phyloP scores from a whole-genome alignment of 2,329 filamentous ascomycete genomes.

The Talaromyces rugulosus region DNA sequence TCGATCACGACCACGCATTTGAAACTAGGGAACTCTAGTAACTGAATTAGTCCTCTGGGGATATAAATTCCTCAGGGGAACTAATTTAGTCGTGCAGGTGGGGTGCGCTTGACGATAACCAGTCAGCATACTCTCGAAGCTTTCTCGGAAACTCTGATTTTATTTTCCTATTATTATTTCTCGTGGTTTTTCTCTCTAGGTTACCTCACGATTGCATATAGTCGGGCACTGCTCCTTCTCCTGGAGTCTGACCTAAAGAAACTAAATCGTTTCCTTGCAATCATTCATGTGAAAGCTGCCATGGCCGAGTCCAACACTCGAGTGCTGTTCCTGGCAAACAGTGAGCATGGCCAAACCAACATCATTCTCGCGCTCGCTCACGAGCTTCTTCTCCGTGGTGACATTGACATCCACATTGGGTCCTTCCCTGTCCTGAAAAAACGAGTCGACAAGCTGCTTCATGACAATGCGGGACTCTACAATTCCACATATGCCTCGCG shows the following conservation, averaged over 20 bases:
- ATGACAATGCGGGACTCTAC: neutral
- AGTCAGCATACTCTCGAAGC: neutral
- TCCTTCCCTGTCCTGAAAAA: constrained; percentile 37
- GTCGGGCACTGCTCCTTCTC: neutral
- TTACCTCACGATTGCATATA: neutral
- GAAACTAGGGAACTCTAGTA: neutral
- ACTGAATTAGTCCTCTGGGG: neutral
- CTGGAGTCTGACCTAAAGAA: neutral
- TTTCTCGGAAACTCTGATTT: neutral
- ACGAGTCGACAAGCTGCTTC: constrained; percentile 23
- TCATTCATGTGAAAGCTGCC: neutral
- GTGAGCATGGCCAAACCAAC: constrained; percentile 46
- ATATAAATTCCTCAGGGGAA: neutral
- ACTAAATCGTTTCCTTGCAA: neutral
- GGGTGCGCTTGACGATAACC: neutral
- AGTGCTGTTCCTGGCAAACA: constrained; percentile 38
- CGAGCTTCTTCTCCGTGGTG: constrained; percentile 34
- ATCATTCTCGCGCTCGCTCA: constrained; percentile 42
- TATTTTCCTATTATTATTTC: neutral
- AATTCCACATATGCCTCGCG: constrained; percentile 13
- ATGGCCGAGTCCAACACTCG: neutral
- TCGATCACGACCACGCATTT: neutral
- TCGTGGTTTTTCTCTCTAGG: neutral
- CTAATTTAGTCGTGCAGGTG: neutral
- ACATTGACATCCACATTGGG: constrained; percentile 43